Conservation (phyloP, 2,329 filamentous ascomycete species). For the Dactylellina sp. region DNA sequence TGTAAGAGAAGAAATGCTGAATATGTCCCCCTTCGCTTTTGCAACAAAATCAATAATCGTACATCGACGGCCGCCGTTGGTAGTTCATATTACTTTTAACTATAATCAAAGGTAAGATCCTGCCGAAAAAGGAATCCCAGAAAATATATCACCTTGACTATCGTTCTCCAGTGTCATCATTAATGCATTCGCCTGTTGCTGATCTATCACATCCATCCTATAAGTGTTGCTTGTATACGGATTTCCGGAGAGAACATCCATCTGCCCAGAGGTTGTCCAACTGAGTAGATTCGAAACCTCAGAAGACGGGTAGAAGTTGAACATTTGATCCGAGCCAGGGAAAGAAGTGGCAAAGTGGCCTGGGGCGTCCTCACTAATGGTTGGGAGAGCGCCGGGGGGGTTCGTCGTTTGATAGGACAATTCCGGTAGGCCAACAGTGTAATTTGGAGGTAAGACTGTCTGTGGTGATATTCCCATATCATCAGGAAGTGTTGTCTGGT, state of each 20-base stretch:
- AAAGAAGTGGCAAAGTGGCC: conserved; percentile 30
- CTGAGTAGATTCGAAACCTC: conserved; percentile 46
- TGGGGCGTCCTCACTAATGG: conserved; percentile 30
- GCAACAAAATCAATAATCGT: conserved; percentile 55
- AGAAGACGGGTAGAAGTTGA: conserved; percentile 40
- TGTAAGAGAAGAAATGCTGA: conserved; percentile 40
- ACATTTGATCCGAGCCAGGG: conserved; percentile 49
- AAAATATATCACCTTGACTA: conserved; percentile 58
- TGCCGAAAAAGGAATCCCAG: conserved; percentile 57
- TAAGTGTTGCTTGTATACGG: conserved; percentile 53
- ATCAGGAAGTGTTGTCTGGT: conserved; percentile 39
- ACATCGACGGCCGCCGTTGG: conserved; percentile 56
- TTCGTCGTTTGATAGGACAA: conserved; percentile 43
- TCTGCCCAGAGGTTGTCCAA: conserved; percentile 44
- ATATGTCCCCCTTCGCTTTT: conserved; percentile 29
- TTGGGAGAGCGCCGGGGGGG: conserved; percentile 27
- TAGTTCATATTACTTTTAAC: conserved; percentile 57
- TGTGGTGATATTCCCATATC: conserved; percentile 52
- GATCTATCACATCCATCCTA: conserved; percentile 55
- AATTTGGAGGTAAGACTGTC: conserved; percentile 32
- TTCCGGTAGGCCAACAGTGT: conserved; percentile 34
- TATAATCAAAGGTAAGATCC: conserved; percentile 58
- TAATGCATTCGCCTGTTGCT: conserved; percentile 52
- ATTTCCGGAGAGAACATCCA: conserved; percentile 51
- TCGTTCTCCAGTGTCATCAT: conserved; percentile 56